These are phyloP conservation scores for Hypoxylon sp. DNA, from an alignment of 2,329 filamentous ascomycete genomes.

Conservation along the genomic window DNA sequence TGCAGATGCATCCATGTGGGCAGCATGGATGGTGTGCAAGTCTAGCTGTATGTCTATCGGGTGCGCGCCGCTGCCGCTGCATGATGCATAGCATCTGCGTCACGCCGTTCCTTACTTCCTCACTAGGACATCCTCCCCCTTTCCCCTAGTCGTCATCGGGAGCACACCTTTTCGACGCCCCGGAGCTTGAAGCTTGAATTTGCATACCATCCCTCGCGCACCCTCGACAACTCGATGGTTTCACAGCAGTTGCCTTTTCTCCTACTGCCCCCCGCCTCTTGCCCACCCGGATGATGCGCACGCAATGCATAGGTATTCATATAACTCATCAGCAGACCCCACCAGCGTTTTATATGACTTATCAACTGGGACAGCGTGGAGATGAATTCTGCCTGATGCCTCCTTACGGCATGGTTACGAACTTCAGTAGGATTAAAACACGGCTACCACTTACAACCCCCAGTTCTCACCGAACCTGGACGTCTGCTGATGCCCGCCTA, in stretches of 20 bases:
- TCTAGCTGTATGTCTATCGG: constrained; percentile 42
- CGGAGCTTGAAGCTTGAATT: constrained; percentile 14
- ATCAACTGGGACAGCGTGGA: constrained; percentile 11
- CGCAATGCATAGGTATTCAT: constrained; percentile 19
- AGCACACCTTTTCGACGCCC: constrained; percentile 14
- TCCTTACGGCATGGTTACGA: constrained; percentile 1
- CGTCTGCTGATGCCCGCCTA: constrained; percentile 19
- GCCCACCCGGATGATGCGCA: constrained; percentile 33
- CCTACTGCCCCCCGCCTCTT: constrained; percentile 2
- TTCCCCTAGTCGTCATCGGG: constrained; percentile 24
- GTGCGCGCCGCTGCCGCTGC: constrained; percentile 47
- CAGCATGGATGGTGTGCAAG: constrained; percentile 39
- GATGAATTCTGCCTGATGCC: constrained; percentile 3
- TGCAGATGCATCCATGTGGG: constrained; percentile 43
- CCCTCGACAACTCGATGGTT: constrained; percentile 17
- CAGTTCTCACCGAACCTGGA: constrained; percentile 35
- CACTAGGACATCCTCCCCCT: constrained; percentile 28
- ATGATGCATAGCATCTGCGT: constrained; percentile 46
- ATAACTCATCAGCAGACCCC: constrained; percentile 1
- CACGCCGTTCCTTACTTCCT: constrained; percentile 37
- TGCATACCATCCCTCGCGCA: constrained; percentile 18
- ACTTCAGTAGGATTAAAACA: background rate
- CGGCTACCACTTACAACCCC: constrained; percentile 35
- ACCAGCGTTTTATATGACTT: constrained; percentile 1
- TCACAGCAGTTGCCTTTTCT: constrained; percentile 28